Evolutionary conservation across 2,329 filamentous ascomycete genomes (phyloP).

Genomic region (Knufia petricola): DNA sequence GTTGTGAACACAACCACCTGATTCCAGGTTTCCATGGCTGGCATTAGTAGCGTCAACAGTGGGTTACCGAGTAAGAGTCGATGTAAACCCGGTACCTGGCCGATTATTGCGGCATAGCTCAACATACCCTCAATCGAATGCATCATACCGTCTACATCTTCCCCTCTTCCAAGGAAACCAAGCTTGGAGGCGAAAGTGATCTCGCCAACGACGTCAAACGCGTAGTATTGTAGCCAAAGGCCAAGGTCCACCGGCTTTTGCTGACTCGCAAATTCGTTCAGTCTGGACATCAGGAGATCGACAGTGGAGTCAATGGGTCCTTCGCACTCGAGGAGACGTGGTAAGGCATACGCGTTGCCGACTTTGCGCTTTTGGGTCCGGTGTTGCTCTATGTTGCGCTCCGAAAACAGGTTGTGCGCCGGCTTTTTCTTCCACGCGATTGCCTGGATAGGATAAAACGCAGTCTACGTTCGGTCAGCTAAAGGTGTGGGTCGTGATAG

Average conservation of each 20-base stretch:
- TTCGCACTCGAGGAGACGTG: slow-evolving; percentile 22
- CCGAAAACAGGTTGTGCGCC: slow-evolving; percentile 68
- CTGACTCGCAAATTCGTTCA: slow-evolving; percentile 27
- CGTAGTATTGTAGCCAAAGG: slow-evolving; percentile 44
- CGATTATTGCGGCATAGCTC: slow-evolving; percentile 23
- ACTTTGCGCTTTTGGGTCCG: slow-evolving; percentile 25
- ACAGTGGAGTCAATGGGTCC: slow-evolving; percentile 24
- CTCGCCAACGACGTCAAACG: slow-evolving; percentile 34
- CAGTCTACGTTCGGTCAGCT: slow-evolving; percentile 5
- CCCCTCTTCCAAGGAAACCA: slow-evolving; percentile 34
- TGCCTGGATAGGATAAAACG: slow-evolving; percentile 19
- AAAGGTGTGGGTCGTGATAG: too few species aligned
- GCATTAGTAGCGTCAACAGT: slow-evolving; percentile 25
- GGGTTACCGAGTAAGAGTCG: slow-evolving; percentile 25
- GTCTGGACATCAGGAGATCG: slow-evolving; percentile 53
- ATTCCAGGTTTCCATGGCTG: slow-evolving; percentile 30
- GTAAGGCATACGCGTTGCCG: slow-evolving; percentile 21
- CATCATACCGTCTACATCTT: slow-evolving; percentile 32
- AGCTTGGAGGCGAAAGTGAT: slow-evolving; percentile 35
- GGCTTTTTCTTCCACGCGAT: slow-evolving; percentile 47
- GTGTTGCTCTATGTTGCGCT: slow-evolving; percentile 64
- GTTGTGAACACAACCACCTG: slow-evolving; percentile 27
- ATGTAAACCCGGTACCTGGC: slow-evolving; percentile 25
- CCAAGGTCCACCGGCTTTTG: slow-evolving; percentile 27
- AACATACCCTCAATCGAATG: slow-evolving; percentile 25